Conservation (phyloP, 2,329 filamentous ascomycete genomes). For the Albophoma yamanashiensis region DNA sequence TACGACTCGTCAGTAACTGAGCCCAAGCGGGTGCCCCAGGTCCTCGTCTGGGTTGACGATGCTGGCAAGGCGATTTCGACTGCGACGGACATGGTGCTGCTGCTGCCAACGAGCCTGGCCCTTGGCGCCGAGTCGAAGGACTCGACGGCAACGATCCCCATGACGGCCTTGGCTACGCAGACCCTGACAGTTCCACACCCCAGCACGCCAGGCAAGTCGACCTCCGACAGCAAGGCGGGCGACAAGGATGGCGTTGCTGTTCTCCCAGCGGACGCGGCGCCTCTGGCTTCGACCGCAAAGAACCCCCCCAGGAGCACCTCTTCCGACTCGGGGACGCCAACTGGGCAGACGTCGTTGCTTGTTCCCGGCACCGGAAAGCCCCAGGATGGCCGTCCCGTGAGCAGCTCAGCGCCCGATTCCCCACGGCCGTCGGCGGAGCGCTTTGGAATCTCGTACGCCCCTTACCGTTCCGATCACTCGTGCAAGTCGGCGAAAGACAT, state of each 20-base stretch:
- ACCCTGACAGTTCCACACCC: background rate
- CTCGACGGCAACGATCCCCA: background rate
- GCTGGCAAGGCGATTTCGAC: constrained; percentile 40
- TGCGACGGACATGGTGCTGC: constrained; percentile 23
- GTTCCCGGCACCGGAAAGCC: background rate
- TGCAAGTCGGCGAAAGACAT: constrained; percentile 61
- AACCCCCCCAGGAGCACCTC: background rate
- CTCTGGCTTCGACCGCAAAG: background rate
- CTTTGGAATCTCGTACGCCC: constrained; percentile 37
- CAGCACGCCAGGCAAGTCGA: background rate
- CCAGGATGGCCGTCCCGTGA: background rate
- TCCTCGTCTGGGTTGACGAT: constrained; percentile 51
- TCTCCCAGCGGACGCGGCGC: background rate
- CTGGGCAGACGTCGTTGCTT: background rate
- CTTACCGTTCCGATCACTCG: constrained; percentile 36
- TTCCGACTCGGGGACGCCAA: background rate
- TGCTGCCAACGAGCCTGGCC: constrained; percentile 6
- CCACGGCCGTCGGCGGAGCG: constrained; percentile 9
- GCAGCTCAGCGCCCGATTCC: background rate
- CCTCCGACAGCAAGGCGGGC: background rate
- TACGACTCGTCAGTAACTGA: constrained; percentile 24
- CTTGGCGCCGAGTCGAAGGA: background rate
- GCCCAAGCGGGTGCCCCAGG: constrained; percentile 31
- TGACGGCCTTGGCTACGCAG: constrained; percentile 2
- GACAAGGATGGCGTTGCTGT: background rate